Percentiles rank a stretch among this genome's conserved stretches.
phyloP scores from a whole-genome alignment of 176 grass and related monocot species.

The Oryza glumipatula region DNA sequence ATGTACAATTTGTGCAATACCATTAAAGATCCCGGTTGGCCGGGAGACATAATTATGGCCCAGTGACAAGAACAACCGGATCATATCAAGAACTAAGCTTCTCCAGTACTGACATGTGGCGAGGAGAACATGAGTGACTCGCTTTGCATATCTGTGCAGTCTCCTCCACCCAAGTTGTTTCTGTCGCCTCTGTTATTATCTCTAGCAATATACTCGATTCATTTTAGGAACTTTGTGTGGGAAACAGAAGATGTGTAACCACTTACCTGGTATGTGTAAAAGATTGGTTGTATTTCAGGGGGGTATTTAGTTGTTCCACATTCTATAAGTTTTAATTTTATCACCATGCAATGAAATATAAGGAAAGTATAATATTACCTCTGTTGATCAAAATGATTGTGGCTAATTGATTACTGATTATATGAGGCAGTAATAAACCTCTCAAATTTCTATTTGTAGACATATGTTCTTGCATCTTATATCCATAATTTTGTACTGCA shows the following conservation, averaged over 20 bases:
- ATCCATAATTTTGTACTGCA: no score
- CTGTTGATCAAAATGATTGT: slow-evolving; percentile 13
- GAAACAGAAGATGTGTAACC: slow-evolving; percentile 43
- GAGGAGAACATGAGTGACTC: slow-evolving; percentile 37
- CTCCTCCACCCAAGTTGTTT: slow-evolving; percentile 5
- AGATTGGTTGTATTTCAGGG: slow-evolving; percentile 48
- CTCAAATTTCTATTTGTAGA: no score
- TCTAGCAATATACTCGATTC: slow-evolving; percentile 43
- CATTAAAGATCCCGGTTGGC: neutral
- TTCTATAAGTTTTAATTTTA: slow-evolving; percentile 33
- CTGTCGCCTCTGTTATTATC: slow-evolving; percentile 42
- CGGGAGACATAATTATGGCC: slow-evolving; percentile 33
- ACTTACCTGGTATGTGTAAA: slow-evolving; percentile 46
- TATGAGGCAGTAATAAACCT: no score
- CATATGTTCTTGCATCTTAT: no score
- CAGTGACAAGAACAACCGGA: slow-evolving; percentile 25
- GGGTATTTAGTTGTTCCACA: slow-evolving; percentile 34
- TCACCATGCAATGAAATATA: slow-evolving; percentile 32
- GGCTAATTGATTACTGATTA: neutral
- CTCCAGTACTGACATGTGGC: slow-evolving; percentile 35
- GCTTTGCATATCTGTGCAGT: slow-evolving; percentile 31
- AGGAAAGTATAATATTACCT: slow-evolving; percentile 24
- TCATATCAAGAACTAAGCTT: slow-evolving; percentile 44
- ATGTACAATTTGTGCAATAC: slow-evolving; percentile 41
- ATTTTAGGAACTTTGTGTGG: slow-evolving; percentile 47